Percentiles rank a stretch among this genome's conserved stretches.
Conservation (phyloP, 495 filamentous ascomycete genomes). For the Neurospora sp. region DNA sequence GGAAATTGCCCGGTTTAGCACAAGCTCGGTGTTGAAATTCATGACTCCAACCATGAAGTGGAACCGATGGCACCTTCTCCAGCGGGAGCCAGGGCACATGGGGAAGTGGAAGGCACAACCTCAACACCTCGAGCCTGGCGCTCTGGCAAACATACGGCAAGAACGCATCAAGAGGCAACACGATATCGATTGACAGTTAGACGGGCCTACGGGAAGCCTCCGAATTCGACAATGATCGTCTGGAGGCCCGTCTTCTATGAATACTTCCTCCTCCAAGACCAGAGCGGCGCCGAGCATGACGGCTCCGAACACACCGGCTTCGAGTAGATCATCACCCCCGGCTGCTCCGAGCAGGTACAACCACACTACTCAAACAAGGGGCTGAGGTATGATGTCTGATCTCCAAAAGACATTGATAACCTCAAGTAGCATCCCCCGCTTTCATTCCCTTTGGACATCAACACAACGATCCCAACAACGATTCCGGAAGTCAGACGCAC, state of each 20-base stretch:
- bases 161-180: slow-evolving; percentile 93
- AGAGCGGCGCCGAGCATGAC: slow-evolving; percentile 18
- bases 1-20: background rate
- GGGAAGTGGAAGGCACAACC: background rate
- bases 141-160: background rate
- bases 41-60: background rate
- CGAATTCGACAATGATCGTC: slow-evolving; percentile 32
- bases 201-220: slow-evolving; percentile 47
- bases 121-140: background rate
- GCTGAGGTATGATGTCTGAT: background rate
- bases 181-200: slow-evolving; percentile 88
- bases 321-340: slow-evolving; percentile 14
- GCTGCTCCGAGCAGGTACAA: slow-evolving; percentile 15
- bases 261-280: slow-evolving; percentile 27
- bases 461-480: background rate
- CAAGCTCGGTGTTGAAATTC: background rate
- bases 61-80: background rate
- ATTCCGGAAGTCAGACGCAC: background rate
- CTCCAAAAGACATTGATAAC: background rate
- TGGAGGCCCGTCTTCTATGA: slow-evolving; percentile 43
- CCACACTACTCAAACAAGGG: background rate
- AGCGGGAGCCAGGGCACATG: background rate
- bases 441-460: background rate
- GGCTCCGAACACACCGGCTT: slow-evolving; percentile 11
- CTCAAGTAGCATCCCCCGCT: background rate